phyloP scores from a whole-genome alignment of 2,329 filamentous ascomycete species.

The Cordyceps javanica region DNA sequence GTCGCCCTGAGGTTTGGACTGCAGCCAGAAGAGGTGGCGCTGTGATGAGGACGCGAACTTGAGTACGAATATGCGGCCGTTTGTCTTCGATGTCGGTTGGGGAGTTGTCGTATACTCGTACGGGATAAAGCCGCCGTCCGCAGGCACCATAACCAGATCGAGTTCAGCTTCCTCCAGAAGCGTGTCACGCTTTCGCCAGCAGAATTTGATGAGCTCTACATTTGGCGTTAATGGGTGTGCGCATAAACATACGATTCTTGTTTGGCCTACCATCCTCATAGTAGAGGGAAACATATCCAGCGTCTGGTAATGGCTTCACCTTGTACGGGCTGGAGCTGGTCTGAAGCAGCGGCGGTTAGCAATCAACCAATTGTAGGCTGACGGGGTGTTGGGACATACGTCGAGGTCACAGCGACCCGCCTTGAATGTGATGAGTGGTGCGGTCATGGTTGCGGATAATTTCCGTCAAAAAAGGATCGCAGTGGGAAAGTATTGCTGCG shows the following conservation, averaged over 20 bases:
- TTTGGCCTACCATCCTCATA: constrained; percentile 67
- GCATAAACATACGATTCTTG: not conserved
- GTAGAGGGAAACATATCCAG: constrained; percentile 89
- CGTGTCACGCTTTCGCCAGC: constrained; percentile 80
- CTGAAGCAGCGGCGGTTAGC: constrained; percentile 25
- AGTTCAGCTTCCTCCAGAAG: constrained; percentile 68
- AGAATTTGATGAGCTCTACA: constrained; percentile 85
- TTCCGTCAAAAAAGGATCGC: not conserved
- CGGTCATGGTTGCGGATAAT: constrained; percentile 54
- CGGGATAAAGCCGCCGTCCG: constrained; percentile 79
- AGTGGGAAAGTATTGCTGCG: not conserved
- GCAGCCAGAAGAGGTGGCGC: constrained; percentile 92
- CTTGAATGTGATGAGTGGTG: constrained; percentile 92
- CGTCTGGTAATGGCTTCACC: constrained; percentile 65
- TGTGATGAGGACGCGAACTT: constrained; percentile 92
- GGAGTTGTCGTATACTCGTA: constrained; percentile 59
- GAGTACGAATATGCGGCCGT: constrained; percentile 86
- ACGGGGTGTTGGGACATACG: constrained; percentile 39
- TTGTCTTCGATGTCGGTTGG: constrained; percentile 58
- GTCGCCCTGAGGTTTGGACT: constrained; percentile 79
- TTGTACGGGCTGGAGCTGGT: constrained; percentile 53
- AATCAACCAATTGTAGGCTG: constrained; percentile 3
- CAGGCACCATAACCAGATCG: constrained; percentile 89
- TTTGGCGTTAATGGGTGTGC: not conserved
- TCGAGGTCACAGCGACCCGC: constrained; percentile 82